These are phyloP conservation scores for Ustilago nuda DNA, from an alignment of 1,284 basidiomycete species.

Conservation along the genomic window DNA sequence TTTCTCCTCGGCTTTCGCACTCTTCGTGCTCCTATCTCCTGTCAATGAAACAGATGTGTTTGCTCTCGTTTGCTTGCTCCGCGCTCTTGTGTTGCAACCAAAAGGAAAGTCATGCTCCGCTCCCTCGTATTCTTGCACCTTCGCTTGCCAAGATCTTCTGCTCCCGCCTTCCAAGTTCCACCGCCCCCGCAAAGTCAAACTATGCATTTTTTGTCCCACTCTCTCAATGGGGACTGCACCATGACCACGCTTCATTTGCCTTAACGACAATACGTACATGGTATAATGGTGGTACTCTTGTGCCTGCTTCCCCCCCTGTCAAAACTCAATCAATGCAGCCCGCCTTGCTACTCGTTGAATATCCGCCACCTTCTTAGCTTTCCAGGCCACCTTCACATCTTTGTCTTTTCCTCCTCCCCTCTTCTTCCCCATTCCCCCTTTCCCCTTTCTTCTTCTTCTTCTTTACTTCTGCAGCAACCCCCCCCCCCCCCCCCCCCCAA, in stretches of 20 bases:
- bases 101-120: not conserved
- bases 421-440: not conserved
- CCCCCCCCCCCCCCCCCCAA: too few relatives aligned
- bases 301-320: not conserved
- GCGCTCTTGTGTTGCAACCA: not conserved
- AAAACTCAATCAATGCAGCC: not conserved
- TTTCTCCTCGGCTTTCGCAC: not conserved
- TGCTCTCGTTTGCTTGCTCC: not conserved
- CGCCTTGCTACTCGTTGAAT: not conserved
- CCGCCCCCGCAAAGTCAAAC: not conserved
- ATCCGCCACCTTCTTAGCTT: not conserved
- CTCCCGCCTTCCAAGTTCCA: not conserved
- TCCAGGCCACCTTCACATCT: not conserved
- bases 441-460: not conserved
- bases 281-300: not conserved
- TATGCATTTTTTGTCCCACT: constrained; percentile 2
- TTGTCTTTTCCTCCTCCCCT: not conserved
- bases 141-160: not conserved
- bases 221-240: not conserved
- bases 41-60: not conserved
- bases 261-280: not conserved
- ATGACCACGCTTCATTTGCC: not conserved
- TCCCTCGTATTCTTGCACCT: not conserved
- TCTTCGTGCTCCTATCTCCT: not conserved
- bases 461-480: not conserved